Base-by-base conservation (phyloP, 2,329 filamentous ascomycete genomes). In the Colletotrichum shisoi region DNA sequence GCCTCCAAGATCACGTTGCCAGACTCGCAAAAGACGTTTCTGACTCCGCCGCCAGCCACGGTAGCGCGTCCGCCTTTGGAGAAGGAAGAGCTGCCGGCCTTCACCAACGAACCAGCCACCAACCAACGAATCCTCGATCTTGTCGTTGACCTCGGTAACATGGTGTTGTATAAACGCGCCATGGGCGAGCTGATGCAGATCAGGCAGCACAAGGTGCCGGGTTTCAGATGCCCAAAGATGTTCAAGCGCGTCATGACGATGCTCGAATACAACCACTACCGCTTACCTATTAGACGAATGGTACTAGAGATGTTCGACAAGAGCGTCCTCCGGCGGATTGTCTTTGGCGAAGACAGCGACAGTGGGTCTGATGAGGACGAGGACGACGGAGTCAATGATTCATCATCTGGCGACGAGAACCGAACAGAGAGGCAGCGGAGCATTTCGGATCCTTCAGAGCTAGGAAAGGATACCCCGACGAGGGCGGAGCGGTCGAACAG, bases 301-400 rank as follows among this genome's bases (percentile, higher is more conserved):
- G 91, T 97, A 42, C 89, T 98, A 67, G 95, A 98, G 75, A 80
- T 99, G 24, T 99, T 99, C 73, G 94, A 98, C 74, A 95, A 94
- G 79, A 89, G 87, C 67, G 92, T 98, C 49, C 84, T 98, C 79
- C 85, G 93, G 70, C 87, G 88, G 71, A 91, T 97, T 68, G 91
- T 99, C 13, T 89, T 96, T 65, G 91, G 91, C 57, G 90, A 94
- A 72, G 90, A 91, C 21, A 79, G 78, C 21, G 79, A 79, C 11
- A 90, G 91, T 57, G 90, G 92, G 5, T 51, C 57, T 21, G 89
- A 91, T 58, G 91, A 92, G 58, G 78, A 75, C 40, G 69, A 71
- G 19, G 90, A 91, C 59, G 89, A 92, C 40, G 75, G 73, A 0
- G 76, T 74, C 45, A 79, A 76, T 34, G 53, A 73, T 70, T 52